Percentiles rank a stretch among this genome's conserved stretches.
phyloP scores from a whole-genome alignment of 805 yeast genomes.

The Sugiyamaella americana region DNA sequence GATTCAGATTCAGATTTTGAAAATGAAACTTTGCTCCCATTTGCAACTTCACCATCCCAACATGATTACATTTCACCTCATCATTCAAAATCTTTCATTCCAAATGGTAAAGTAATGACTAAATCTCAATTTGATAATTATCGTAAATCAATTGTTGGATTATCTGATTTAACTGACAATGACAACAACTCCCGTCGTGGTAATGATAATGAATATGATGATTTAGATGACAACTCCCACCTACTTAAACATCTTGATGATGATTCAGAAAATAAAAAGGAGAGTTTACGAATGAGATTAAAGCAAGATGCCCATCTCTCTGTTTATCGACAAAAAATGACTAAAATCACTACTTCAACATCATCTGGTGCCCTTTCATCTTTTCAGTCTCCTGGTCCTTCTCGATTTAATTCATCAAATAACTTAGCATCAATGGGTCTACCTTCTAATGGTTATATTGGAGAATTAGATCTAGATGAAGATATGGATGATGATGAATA shows the following conservation, averaged over 20 bases:
- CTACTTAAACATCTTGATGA: constrained; percentile 11
- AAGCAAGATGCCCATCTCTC: constrained; percentile 37
- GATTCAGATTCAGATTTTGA: constrained; percentile 15
- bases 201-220: constrained; percentile 13
- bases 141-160: constrained; percentile 16
- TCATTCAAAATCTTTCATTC: constrained; percentile 4
- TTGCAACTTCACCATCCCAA: constrained; percentile 10
- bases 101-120: constrained; percentile 26
- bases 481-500: constrained; percentile 33
- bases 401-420: background rate
- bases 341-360: constrained; percentile 31
- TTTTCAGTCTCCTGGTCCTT: constrained; percentile 7
- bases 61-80: constrained; percentile 6
- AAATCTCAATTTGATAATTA: constrained; percentile 26
- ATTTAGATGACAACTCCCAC: background rate
- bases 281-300: constrained; percentile 27
- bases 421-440: constrained; percentile 4
- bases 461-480: constrained; percentile 17
- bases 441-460: constrained; percentile 4
- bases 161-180: background rate
- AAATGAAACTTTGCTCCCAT: constrained; percentile 18
- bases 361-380: constrained; percentile 14
- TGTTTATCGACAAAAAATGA: constrained; percentile 38
- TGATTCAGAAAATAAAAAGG: constrained; percentile 19
- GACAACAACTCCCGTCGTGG: constrained; percentile 16